Evolutionary conservation across 768 basidiomycete genomes (phyloP).

Genomic region (Kwoniella europaea): DNA sequence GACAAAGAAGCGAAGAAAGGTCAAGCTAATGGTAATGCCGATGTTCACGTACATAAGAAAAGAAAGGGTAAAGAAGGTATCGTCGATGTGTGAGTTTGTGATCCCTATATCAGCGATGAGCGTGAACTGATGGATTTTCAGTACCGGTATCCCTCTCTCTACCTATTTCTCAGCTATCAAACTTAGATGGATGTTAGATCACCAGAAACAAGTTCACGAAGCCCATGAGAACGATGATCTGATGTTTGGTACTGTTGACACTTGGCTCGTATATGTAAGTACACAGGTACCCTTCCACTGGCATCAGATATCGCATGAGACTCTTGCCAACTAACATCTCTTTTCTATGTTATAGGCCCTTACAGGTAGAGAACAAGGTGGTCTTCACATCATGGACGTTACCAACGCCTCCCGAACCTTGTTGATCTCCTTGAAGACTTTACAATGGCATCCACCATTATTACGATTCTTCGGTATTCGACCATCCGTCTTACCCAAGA

Average conservation of each 20-base stretch:
- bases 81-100: conserved; percentile 50
- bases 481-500: conserved; percentile 75
- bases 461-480: conserved; percentile 86
- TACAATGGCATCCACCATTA: conserved; percentile 81
- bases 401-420: conserved; percentile 97
- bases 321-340: too few species aligned
- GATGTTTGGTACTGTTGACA: conserved; percentile 92
- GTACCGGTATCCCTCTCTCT: conserved; percentile 90
- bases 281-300: too few species aligned
- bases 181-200: conserved; percentile 94
- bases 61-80: conserved; percentile 52
- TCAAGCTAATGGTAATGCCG: conserved; percentile 32
- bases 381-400: conserved; percentile 84
- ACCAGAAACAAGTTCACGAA: conserved; percentile 72
- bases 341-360: too few species aligned
- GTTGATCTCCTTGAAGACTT: conserved; percentile 77
- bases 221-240: conserved; percentile 83
- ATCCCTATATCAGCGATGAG: background rate
- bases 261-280: conserved; percentile 88
- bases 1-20: background rate
- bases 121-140: conserved; percentile 52
- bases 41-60: conserved; percentile 24
- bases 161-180: conserved; percentile 99
- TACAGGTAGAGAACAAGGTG: conserved; percentile 72
- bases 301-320: too few species aligned